These are phyloP conservation scores for Quercus lobata DNA, from an alignment of 331 rosid species.

Conservation along the genomic window DNA sequence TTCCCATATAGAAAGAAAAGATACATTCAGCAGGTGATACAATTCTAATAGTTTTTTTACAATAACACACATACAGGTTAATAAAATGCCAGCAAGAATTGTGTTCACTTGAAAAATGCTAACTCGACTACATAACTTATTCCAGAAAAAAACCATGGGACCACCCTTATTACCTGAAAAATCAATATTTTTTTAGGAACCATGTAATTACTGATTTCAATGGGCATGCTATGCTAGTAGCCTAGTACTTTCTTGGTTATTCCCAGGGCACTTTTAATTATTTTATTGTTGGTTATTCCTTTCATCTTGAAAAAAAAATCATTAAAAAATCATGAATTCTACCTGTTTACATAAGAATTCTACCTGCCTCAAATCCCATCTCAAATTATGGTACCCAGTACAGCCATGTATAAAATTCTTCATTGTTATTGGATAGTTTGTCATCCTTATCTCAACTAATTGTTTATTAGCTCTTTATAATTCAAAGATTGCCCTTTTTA, in stretches of 20 bases:
- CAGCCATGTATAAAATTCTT: too few relatives aligned
- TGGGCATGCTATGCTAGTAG: not conserved
- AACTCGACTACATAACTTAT: not conserved
- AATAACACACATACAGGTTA: not conserved
- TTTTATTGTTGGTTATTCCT: not conserved
- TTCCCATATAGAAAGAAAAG: constrained; percentile 5
- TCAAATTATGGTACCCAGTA: not conserved
- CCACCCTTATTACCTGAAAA: not conserved
- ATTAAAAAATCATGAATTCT: not conserved
- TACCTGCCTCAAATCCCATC: not conserved
- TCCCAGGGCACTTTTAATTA: not conserved
- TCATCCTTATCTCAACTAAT: too few relatives aligned
- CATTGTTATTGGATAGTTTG: too few relatives aligned
- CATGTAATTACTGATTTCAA: not conserved
- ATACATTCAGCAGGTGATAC: not conserved
- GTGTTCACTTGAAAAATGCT: not conserved
- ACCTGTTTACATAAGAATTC: not conserved
- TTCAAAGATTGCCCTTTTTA: too few relatives aligned
- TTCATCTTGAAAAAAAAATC: not conserved
- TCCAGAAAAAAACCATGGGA: not conserved
- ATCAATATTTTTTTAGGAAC: not conserved
- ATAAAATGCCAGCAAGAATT: not conserved
- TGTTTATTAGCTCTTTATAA: too few relatives aligned
- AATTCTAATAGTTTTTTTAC: not conserved
- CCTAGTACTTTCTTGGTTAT: not conserved